Evolutionary conservation across 2,329 filamentous ascomycete genomes (phyloP).

Genomic region (Beauveria asiatica): DNA sequence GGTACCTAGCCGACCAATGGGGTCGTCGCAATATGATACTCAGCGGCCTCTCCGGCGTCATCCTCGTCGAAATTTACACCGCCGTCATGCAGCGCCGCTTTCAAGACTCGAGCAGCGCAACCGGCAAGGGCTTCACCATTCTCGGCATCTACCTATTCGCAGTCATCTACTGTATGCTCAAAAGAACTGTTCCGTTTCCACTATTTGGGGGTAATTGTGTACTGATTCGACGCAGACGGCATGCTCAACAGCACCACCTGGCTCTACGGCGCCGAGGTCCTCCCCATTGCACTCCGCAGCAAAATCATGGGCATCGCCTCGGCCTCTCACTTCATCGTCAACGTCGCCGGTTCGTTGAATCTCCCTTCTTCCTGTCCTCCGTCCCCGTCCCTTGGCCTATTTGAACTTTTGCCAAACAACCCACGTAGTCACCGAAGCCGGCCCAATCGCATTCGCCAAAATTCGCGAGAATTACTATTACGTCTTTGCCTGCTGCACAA

Average conservation of each 20-base stretch:
- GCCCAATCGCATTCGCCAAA: constrained; percentile 46
- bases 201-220: not conserved
- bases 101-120: constrained; percentile 42
- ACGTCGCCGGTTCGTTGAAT: constrained; percentile 26
- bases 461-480: constrained; percentile 55
- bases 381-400: no score
- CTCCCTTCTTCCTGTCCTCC: no score
- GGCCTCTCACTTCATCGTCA: constrained; percentile 45
- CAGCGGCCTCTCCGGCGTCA: constrained; percentile 40
- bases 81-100: constrained; percentile 51
- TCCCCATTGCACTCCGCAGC: constrained; percentile 43
- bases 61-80: constrained; percentile 50
- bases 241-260: constrained; percentile 47
- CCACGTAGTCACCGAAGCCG: constrained; percentile 40
- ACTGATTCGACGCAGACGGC: constrained; percentile 20
- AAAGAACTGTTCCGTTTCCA: not conserved
- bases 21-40: constrained; percentile 52
- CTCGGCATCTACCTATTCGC: constrained; percentile 52
- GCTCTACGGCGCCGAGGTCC: constrained; percentile 47
- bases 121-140: constrained; percentile 52
- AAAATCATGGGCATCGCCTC: constrained; percentile 48
- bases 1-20: constrained; percentile 48
- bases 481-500: constrained; percentile 45
- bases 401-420: no score
- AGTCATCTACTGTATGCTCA: constrained; percentile 34